Evolutionary conservation across 1,139 yeast genomes (phyloP).

Genomic region (Pichia sp.): DNA sequence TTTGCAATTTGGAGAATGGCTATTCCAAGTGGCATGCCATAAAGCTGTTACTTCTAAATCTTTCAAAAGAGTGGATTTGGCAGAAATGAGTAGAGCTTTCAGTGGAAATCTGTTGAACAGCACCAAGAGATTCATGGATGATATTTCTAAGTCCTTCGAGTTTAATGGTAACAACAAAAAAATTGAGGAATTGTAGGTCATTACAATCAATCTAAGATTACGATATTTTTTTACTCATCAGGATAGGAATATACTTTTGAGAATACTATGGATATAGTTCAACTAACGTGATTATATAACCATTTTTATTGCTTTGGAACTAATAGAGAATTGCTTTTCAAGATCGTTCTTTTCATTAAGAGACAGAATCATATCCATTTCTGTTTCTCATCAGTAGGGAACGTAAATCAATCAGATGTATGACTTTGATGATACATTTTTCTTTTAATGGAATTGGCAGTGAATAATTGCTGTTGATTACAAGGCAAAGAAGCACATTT

Average conservation of each 20-base stretch:
- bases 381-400: conserved; percentile 11
- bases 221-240: no score
- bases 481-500: conserved; percentile 12
- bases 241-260: no score
- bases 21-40: conserved; percentile 15
- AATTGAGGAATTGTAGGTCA: no score
- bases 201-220: no score
- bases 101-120: conserved; percentile 5
- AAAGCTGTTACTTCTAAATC: conserved; percentile 6
- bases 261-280: no score
- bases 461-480: neutral
- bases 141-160: conserved; percentile 6
- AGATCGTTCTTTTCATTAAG: conserved; percentile 8
- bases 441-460: conserved; percentile 9
- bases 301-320: no score
- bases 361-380: neutral
- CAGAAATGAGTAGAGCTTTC: conserved; percentile 7
- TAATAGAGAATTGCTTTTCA: no score
- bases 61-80: conserved; percentile 9
- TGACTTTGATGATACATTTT: no score
- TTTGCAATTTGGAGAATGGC: conserved; percentile 23
- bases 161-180: no score
- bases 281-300: no score
- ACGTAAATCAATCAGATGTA: conserved; percentile 4
- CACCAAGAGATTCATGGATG: conserved; percentile 10